Evolutionary conservation across 352 stramenopile genomes (phyloP).

Genomic region (Globisporangium takayamanum): DNA sequence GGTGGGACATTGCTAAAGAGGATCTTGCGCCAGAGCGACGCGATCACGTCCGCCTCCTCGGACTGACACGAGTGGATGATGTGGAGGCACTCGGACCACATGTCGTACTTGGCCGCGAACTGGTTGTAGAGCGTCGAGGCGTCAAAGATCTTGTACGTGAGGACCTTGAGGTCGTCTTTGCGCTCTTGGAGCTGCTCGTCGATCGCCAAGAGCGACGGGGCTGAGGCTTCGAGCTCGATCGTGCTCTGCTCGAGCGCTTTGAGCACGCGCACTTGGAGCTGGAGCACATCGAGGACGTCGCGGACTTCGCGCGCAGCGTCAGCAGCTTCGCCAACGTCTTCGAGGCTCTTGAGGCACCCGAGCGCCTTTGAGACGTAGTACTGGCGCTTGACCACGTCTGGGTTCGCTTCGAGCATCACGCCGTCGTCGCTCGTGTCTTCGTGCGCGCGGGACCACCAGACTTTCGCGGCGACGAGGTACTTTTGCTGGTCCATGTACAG

Average conservation of each 20-base stretch:
- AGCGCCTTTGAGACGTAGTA: conserved; percentile 79
- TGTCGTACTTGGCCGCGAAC: conserved; percentile 80
- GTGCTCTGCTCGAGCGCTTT: conserved; percentile 67
- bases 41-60: conserved; percentile 66
- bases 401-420: conserved; percentile 45
- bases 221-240: conserved; percentile 53
- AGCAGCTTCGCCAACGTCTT: conserved; percentile 58
- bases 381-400: conserved; percentile 74
- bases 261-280: conserved; percentile 77
- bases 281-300: conserved; percentile 76
- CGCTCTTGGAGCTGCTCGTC: conserved; percentile 45
- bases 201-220: conserved; percentile 18
- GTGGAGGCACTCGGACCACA: conserved; percentile 83
- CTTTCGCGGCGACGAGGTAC: conserved; percentile 76
- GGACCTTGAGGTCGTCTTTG: conserved; percentile 50
- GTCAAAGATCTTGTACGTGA: conserved; percentile 76
- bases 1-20: conserved; percentile 63
- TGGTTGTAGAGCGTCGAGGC: conserved; percentile 82
- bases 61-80: conserved; percentile 85
- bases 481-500: conserved; percentile 85
- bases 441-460: conserved; percentile 75
- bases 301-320: conserved; percentile 76
- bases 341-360: conserved; percentile 69
- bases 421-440: conserved; percentile 43
- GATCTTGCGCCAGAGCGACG: conserved; percentile 66